Evolutionary conservation across 2,329 filamentous ascomycete genomes (phyloP), one percentile per base, ranked within the genome.

Genomic region (Rugonectria rugulosa): DNA sequence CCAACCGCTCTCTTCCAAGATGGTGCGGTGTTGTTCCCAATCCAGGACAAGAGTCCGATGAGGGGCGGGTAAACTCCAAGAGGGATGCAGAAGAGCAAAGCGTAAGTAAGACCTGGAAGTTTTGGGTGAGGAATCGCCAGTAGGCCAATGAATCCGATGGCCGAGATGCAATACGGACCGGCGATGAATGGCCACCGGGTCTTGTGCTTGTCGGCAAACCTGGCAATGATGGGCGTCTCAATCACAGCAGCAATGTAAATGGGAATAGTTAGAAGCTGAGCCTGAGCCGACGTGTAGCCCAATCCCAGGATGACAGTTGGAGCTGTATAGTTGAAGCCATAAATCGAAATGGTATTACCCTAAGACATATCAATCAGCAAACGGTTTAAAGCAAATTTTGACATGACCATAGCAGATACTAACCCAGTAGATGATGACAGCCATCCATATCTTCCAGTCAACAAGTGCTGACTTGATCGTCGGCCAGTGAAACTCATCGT

Each of bases 371-470:
- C n/a, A n/a, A n/a, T n/a, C 26, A 12, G 26, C 12, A 53, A 11
- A 20, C 10, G 2, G n/a, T 4, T 46, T 6, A 12, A 26, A 21
- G 8, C 34, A 21, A 17, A 29, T 36, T 20, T 5, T 17, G 15
- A 14, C 4, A 6, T 4, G 21, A 41, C 14, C n/a, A 5, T 5
- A 41, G 26, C 37, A 40, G 19, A 15, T 24, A 12, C 23, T 50
- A 11, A 29, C 47, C 52, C 44, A 49, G 14, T 44, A 55, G n/a
- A 55, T 43, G 26, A 55, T 27, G 12, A 55, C 45, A 6, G 53
- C 26, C 12, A 46, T 29, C 46, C 47, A 56, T 15, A 56, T 46
- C 34, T 52, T 56, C 53, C 53, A 56, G 17, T 56, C 53, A 3
- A 23, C 10, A n/a, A 56, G 24, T 11, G 26, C 32, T 2, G 24